Evolutionary conservation across 2,329 filamentous ascomycete species (phyloP).

Genomic region (Lasiodiplodia sp.): DNA sequence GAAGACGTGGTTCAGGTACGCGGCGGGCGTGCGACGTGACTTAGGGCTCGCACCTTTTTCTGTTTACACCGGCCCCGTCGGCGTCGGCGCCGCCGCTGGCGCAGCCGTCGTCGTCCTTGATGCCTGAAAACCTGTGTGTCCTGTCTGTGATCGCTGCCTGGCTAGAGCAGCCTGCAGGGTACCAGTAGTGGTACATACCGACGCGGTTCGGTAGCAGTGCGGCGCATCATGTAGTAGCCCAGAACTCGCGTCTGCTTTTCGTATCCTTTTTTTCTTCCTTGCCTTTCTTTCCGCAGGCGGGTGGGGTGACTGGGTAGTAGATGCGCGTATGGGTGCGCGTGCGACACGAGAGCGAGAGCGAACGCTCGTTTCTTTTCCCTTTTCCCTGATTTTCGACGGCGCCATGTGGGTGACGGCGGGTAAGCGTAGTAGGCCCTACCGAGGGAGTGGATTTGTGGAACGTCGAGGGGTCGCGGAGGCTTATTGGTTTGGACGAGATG

Average conservation of each 20-base stretch:
- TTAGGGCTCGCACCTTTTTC: background rate
- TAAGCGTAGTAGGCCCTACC: background rate
- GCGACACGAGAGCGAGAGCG: background rate
- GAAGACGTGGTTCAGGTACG: background rate
- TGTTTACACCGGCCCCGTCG: too few species aligned
- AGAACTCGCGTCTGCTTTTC: too few species aligned
- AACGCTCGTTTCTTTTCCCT: background rate
- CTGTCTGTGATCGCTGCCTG: too few species aligned
- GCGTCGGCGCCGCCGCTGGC: too few species aligned
- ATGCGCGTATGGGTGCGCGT: background rate
- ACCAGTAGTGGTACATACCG: too few species aligned
- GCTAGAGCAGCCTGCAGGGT: too few species aligned
- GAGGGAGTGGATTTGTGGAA: slow-evolving; percentile 4
- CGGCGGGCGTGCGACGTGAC: background rate
- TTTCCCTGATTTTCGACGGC: background rate
- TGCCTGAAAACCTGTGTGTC: too few species aligned
- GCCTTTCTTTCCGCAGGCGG: too few species aligned
- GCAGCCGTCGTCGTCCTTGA: too few species aligned
- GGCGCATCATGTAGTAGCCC: too few species aligned
- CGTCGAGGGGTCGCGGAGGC: background rate
- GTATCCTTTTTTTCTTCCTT: too few species aligned
- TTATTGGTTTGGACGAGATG: background rate
- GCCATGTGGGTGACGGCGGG: background rate
- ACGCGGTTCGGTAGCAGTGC: too few species aligned
- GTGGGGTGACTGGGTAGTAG: background rate